Conservation (phyloP, 139 green algal genomes). For the Tetratostichococcus sp. region DNA sequence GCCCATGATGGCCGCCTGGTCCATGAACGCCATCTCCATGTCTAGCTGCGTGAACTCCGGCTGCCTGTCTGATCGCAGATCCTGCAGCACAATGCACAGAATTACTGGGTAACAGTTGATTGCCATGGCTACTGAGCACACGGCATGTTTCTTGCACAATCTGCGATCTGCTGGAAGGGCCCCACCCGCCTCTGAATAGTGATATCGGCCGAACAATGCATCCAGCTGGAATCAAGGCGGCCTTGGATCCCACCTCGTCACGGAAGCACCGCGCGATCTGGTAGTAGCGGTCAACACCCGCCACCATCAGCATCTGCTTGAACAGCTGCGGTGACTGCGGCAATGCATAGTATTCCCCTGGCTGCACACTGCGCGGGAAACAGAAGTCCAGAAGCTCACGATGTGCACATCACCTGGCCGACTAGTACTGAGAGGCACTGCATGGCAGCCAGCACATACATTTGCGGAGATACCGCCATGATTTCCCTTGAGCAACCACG, state of each 20-base stretch:
- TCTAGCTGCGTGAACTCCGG: slow-evolving; percentile 98
- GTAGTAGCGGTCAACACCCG: slow-evolving; percentile 96
- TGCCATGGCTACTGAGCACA: background rate
- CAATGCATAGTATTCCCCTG: slow-evolving; percentile 89
- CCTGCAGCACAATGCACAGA: no score
- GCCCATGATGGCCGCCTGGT: slow-evolving; percentile 74
- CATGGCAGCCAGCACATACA: no score
- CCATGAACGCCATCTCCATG: slow-evolving; percentile 92
- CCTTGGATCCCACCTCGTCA: slow-evolving; percentile 1
- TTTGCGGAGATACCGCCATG: no score
- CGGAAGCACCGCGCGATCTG: slow-evolving; percentile 54
- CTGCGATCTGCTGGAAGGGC: no score
- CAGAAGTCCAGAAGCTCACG: no score
- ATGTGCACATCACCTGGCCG: no score
- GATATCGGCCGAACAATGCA: no score
- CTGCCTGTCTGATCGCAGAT: slow-evolving; percentile 90
- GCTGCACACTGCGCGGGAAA: slow-evolving; percentile 36
- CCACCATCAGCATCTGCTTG: slow-evolving; percentile 97
- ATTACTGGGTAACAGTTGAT: background rate
- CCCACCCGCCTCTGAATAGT: no score
- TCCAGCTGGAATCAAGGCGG: no score
- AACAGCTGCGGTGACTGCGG: slow-evolving; percentile 97
- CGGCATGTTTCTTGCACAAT: background rate
- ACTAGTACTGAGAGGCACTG: no score
- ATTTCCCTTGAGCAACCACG: no score